phyloP scores from a whole-genome alignment of 1,284 basidiomycete species.

The Boletellus deceptivus region DNA sequence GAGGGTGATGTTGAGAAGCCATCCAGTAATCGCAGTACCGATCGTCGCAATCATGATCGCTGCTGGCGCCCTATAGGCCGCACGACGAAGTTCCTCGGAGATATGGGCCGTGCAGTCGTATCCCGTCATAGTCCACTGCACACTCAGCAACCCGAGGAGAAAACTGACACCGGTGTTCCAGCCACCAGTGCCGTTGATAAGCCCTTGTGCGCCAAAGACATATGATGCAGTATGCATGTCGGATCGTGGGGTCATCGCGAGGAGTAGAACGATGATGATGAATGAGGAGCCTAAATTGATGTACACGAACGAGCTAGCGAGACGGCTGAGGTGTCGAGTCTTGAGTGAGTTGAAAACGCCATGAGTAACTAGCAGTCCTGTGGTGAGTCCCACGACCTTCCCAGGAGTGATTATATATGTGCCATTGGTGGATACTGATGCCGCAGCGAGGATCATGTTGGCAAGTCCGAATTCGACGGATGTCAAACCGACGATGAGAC shows the following conservation, averaged over 20 bases:
- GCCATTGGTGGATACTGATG: conserved; percentile 27
- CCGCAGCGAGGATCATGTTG: conserved; percentile 86
- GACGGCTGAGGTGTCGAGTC: conserved; percentile 74
- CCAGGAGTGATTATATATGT: conserved; percentile 35
- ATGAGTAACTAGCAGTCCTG: conserved; percentile 70
- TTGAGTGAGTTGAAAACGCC: conserved; percentile 79
- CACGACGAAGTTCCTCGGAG: conserved; percentile 85
- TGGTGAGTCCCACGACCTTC: conserved; percentile 75
- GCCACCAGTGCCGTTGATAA: too few relatives aligned
- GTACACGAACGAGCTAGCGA: conserved; percentile 85
- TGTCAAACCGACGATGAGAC: conserved; percentile 78
- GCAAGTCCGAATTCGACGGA: conserved; percentile 89
- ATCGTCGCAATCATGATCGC: conserved; percentile 90
- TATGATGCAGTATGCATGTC: too few relatives aligned
- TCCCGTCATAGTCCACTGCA: conserved; percentile 89
- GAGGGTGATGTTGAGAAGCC: conserved; percentile 81
- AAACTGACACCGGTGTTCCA: too few relatives aligned
- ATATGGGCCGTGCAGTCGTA: conserved; percentile 87
- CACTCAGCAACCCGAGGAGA: conserved; percentile 36
- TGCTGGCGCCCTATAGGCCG: conserved; percentile 37
- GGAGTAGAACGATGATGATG: conserved; percentile 79
- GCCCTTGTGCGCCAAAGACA: too few relatives aligned
- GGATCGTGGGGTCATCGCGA: conserved; percentile 42
- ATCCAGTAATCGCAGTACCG: conserved; percentile 81
- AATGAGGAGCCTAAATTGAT: conserved; percentile 77